Conservation (phyloP, 1,139 yeast genomes). For the Zygosaccharomyces sapae region DNA sequence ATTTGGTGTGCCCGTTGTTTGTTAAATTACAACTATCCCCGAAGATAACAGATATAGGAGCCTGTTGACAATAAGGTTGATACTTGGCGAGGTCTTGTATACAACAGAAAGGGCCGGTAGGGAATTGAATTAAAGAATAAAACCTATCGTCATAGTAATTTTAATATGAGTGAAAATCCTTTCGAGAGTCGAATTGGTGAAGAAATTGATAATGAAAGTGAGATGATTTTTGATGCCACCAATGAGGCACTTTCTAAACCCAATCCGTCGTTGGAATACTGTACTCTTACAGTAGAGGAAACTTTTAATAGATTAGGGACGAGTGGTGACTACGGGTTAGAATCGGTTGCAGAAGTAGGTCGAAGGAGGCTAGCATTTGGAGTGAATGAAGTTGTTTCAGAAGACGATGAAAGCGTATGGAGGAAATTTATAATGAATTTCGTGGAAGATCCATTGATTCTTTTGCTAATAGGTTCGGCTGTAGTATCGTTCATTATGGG, state of each 20-base stretch:
- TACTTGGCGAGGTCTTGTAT: conserved; percentile 1
- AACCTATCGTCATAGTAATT: neutral
- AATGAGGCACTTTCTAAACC: conserved; percentile 30
- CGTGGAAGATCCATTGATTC: conserved; percentile 81
- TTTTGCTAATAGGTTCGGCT: conserved; percentile 83
- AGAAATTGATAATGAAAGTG: conserved; percentile 14
- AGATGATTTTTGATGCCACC: conserved; percentile 11
- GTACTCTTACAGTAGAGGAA: conserved; percentile 57
- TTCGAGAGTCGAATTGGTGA: conserved; percentile 25
- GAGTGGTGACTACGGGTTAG: conserved; percentile 55
- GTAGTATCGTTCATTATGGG: conserved; percentile 81
- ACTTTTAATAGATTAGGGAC: conserved; percentile 61
- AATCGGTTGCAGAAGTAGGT: conserved; percentile 61
- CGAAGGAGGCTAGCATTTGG: conserved; percentile 75
- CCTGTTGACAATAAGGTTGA: neutral
- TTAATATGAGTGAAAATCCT: conserved; percentile 33
- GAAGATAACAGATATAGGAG: neutral
- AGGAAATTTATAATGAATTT: conserved; percentile 71
- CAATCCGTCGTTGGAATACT: conserved; percentile 40
- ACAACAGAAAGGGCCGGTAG: neutral
- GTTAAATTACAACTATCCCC: neutral
- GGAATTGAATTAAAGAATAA: neutral
- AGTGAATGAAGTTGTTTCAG: conserved; percentile 24
- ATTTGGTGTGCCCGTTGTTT: neutral
- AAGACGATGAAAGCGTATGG: conserved; percentile 41